Percentiles rank a stretch among this genome's conserved stretches.
Evolutionary conservation across 768 basidiomycete genomes (phyloP).

Genomic region (Suillus placidus): DNA sequence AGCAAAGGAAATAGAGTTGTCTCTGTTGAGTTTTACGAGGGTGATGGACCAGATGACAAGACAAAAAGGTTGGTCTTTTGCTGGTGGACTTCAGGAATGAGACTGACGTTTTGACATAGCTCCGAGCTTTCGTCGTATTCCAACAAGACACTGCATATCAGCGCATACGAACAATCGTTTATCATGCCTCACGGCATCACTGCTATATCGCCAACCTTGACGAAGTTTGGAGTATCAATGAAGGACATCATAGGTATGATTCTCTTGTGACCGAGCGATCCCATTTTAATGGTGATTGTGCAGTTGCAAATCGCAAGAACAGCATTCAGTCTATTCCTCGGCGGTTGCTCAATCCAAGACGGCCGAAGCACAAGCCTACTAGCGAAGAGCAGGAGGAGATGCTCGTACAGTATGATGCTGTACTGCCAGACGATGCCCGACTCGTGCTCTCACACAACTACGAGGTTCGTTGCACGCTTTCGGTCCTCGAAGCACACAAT

Average conservation of each 20-base stretch:
- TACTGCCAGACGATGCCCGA: slow-evolving; percentile 70
- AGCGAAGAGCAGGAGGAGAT: slow-evolving; percentile 71
- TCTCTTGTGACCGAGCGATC: background rate
- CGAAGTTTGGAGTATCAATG: slow-evolving; percentile 84
- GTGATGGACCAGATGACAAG: slow-evolving; percentile 64
- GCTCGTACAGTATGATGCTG: slow-evolving; percentile 82
- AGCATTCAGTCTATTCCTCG: slow-evolving; percentile 78
- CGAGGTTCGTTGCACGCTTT: slow-evolving; percentile 40
- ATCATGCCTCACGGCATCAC: slow-evolving; percentile 70
- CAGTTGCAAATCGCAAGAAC: slow-evolving; percentile 77
- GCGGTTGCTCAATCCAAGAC: slow-evolving; percentile 77
- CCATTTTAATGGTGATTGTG: background rate
- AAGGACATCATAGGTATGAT: slow-evolving; percentile 86
- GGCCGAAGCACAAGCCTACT: slow-evolving; percentile 78
- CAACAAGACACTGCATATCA: slow-evolving; percentile 52
- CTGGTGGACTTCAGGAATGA: slow-evolving; percentile 21
- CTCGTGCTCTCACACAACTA: slow-evolving; percentile 59
- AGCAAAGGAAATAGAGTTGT: slow-evolving; percentile 75
- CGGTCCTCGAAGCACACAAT: slow-evolving; percentile 22
- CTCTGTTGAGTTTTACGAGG: slow-evolving; percentile 90
- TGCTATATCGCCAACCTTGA: slow-evolving; percentile 73
- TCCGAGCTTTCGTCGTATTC: slow-evolving; percentile 59
- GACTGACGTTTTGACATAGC: slow-evolving; percentile 32
- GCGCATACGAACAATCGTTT: slow-evolving; percentile 69
- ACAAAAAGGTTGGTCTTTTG: slow-evolving; percentile 57